Percentiles rank a stretch among this genome's conserved stretches.
phyloP scores from a whole-genome alignment of 495 filamentous ascomycete species.

The Schizothecium vesticola region DNA sequence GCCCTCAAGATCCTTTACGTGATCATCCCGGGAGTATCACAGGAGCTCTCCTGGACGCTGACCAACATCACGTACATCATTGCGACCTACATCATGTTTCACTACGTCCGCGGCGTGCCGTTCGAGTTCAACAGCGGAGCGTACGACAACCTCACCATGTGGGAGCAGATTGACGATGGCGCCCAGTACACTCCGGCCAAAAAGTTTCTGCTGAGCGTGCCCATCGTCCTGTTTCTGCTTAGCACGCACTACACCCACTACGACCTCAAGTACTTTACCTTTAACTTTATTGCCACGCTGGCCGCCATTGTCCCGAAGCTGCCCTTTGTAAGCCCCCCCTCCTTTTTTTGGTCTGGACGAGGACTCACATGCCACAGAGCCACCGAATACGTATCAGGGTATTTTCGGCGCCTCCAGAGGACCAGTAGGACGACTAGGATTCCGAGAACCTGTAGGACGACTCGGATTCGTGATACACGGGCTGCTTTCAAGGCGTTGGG shows the following conservation, averaged over 20 bases:
- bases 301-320: slow-evolving; percentile 93
- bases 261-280: slow-evolving; percentile 89
- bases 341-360: not conserved
- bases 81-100: slow-evolving; percentile 98
- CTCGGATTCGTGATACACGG: not conserved
- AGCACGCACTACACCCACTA: slow-evolving; percentile 99
- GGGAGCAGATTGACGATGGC: slow-evolving; percentile 99
- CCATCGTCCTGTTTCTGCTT: slow-evolving; percentile 86
- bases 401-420: slow-evolving; percentile 57
- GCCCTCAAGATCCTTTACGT: slow-evolving; percentile 92
- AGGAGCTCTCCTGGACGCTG: slow-evolving; percentile 97
- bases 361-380: slow-evolving; percentile 42
- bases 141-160: slow-evolving; percentile 99
- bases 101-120: slow-evolving; percentile 94
- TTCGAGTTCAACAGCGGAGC: slow-evolving; percentile 99
- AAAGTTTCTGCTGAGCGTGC: slow-evolving; percentile 93
- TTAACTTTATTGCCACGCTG: slow-evolving; percentile 89
- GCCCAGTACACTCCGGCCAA: slow-evolving; percentile 98
- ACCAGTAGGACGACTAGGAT: slow-evolving; percentile 26
- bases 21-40: slow-evolving; percentile 87
- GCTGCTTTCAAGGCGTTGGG: slow-evolving; percentile 18
- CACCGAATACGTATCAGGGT: slow-evolving; percentile 66
- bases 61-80: slow-evolving; percentile 99
- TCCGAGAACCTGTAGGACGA: slow-evolving; percentile 41
- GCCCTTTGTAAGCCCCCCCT: slow-evolving; percentile 67